Evolutionary conservation across 2,329 filamentous ascomycete species (phyloP).

Genomic region (Lachnum nothofagi): DNA sequence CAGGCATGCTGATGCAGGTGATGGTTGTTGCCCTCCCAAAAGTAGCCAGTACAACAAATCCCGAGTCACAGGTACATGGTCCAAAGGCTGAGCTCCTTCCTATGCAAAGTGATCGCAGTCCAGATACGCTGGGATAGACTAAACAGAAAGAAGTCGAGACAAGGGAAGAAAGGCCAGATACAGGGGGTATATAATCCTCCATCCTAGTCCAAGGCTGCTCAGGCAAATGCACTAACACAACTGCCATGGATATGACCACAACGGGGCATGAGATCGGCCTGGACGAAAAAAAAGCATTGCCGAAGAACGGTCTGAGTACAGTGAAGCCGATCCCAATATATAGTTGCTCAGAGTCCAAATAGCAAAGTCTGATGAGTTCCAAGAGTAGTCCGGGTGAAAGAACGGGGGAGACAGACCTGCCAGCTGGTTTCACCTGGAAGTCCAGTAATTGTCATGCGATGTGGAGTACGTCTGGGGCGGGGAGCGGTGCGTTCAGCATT

Average conservation of each 20-base stretch:
- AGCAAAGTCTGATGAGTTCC: slow-evolving; percentile 34
- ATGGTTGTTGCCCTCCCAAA: slow-evolving; percentile 29
- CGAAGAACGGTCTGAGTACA: slow-evolving; percentile 23
- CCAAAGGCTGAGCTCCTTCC: slow-evolving; percentile 27
- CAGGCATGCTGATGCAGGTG: slow-evolving; percentile 29
- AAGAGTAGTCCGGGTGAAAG: slow-evolving; percentile 43
- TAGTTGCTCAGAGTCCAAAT: slow-evolving; percentile 33
- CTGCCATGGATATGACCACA: slow-evolving; percentile 23
- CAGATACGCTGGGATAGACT: slow-evolving; percentile 28
- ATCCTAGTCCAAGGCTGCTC: slow-evolving; percentile 30
- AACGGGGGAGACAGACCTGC: slow-evolving; percentile 89
- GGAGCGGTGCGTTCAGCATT: slow-evolving; percentile 60
- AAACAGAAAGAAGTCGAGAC: slow-evolving; percentile 31
- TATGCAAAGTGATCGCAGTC: slow-evolving; percentile 26
- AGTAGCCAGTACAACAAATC: slow-evolving; percentile 26
- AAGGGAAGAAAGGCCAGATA: slow-evolving; percentile 31
- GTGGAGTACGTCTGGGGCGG: slow-evolving; percentile 87
- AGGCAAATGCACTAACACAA: slow-evolving; percentile 35
- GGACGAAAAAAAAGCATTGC: slow-evolving; percentile 26
- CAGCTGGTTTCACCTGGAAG: slow-evolving; percentile 98
- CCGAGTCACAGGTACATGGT: slow-evolving; percentile 26
- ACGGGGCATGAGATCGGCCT: slow-evolving; percentile 29
- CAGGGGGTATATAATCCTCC: slow-evolving; percentile 23
- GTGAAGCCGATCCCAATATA: slow-evolving; percentile 32
- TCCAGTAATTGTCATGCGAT: slow-evolving; percentile 96